Conservation (phyloP, 768 basidiomycete genomes). For the Chiua virens region DNA sequence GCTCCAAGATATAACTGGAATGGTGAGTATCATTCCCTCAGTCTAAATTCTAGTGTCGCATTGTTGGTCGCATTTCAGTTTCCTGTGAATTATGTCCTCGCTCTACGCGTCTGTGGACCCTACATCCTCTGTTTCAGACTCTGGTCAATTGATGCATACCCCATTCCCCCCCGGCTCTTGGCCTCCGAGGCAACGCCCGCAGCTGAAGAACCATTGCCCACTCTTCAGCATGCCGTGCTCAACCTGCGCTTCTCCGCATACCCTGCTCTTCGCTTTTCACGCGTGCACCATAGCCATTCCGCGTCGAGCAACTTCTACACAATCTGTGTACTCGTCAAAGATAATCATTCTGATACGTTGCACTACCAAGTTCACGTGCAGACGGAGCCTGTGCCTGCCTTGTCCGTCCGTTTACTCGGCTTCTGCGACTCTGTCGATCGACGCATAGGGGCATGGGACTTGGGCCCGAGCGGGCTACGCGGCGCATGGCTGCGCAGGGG, state of each 20-base stretch:
- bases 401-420: conserved; percentile 33
- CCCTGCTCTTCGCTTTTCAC: conserved; percentile 32
- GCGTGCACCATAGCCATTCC: conserved; percentile 31
- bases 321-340: conserved; percentile 40
- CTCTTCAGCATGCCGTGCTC: conserved; percentile 13
- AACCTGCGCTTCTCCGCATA: conserved; percentile 32
- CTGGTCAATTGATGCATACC: conserved; percentile 46
- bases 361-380: conserved; percentile 37
- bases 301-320: conserved; percentile 36
- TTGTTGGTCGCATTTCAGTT: conserved; percentile 16
- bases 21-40: conserved; percentile 23
- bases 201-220: conserved; percentile 8
- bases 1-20: conserved; percentile 23
- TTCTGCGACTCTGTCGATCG: no score
- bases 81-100: conserved; percentile 34
- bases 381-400: conserved; percentile 26
- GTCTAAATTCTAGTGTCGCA: background rate
- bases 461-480: conserved; percentile 10
- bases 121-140: conserved; percentile 52
- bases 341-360: conserved; percentile 42
- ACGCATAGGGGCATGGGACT: background rate
- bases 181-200: background rate
- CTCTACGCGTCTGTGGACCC: conserved; percentile 43
- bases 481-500: conserved; percentile 3
- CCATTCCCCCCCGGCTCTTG: conserved; percentile 5